Evolutionary conservation across 1,284 basidiomycete genomes (phyloP).

Genomic region (Ganoderma sinense): DNA sequence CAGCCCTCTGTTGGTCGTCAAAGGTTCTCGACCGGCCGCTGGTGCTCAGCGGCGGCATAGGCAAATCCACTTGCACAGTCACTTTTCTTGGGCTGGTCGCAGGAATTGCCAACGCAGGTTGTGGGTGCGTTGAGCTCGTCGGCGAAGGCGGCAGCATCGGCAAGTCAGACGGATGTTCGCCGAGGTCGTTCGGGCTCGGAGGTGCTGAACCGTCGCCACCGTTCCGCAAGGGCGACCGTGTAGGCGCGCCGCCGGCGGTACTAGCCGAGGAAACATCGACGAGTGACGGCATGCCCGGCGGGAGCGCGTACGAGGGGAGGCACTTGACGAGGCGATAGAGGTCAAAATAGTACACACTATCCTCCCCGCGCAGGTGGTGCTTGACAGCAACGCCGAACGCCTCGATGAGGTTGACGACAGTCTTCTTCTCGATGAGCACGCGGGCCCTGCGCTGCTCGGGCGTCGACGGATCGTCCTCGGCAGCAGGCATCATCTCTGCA

Average conservation of each 20-base stretch:
- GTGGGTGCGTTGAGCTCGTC: slow-evolving; percentile 3
- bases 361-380: slow-evolving; percentile 68
- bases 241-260: slow-evolving; percentile 23
- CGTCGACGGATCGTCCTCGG: slow-evolving; percentile 38
- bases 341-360: slow-evolving; percentile 61
- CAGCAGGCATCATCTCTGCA: slow-evolving; percentile 36
- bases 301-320: slow-evolving; percentile 70
- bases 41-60: slow-evolving; percentile 11
- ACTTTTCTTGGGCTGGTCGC: slow-evolving; percentile 35
- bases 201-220: slow-evolving; percentile 22
- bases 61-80: slow-evolving; percentile 27
- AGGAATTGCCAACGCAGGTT: slow-evolving; percentile 44
- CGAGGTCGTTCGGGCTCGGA: slow-evolving; percentile 6
- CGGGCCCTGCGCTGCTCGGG: slow-evolving; percentile 52
- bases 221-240: slow-evolving; percentile 20
- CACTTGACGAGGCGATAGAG: slow-evolving; percentile 73
- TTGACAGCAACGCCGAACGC: slow-evolving; percentile 60
- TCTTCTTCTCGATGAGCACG: slow-evolving; percentile 72
- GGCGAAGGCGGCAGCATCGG: slow-evolving; percentile 13
- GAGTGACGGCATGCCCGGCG: slow-evolving; percentile 57
- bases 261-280: slow-evolving; percentile 41
- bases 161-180: slow-evolving; percentile 8
- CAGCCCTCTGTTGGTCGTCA: slow-evolving; percentile 24
- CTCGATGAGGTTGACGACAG: slow-evolving; percentile 63
- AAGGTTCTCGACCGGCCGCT: slow-evolving; percentile 19